Percentiles rank a stretch among this genome's conserved stretches.
phyloP scores from a whole-genome alignment of 495 filamentous ascomycete species.

The Podospora didyma region DNA sequence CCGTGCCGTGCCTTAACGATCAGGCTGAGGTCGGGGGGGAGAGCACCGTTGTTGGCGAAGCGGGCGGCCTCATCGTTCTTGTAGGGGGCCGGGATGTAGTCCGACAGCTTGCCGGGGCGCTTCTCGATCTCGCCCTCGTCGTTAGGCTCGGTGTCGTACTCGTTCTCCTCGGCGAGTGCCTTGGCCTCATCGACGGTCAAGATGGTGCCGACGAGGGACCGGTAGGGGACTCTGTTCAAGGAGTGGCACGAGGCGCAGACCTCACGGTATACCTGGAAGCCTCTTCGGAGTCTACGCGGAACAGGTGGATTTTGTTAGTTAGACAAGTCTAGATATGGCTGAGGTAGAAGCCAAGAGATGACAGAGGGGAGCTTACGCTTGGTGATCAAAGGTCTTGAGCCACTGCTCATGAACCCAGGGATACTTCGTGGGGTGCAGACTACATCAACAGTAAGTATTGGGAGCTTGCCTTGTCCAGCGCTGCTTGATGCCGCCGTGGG shows the following conservation, averaged over 20 bases:
- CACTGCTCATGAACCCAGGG: slow-evolving; percentile 92
- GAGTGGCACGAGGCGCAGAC: slow-evolving; percentile 98
- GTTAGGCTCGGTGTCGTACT: slow-evolving; percentile 98
- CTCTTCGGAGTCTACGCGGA: slow-evolving; percentile 77
- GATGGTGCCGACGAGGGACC: slow-evolving; percentile 81
- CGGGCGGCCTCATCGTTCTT: slow-evolving; percentile 98
- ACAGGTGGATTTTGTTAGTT: slow-evolving; percentile 14
- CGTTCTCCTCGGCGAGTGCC: slow-evolving; percentile 92
- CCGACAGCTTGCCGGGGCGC: slow-evolving; percentile 95
- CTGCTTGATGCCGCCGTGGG: slow-evolving; percentile 6
- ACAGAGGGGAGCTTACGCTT: slow-evolving; percentile 62
- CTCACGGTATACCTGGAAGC: slow-evolving; percentile 99
- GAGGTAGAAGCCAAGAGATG: neutral
- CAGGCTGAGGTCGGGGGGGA: slow-evolving; percentile 95
- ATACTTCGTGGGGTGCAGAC: slow-evolving; percentile 86
- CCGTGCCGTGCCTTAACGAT: slow-evolving; percentile 98
- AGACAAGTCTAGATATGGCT: neutral
- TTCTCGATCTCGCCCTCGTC: slow-evolving; percentile 97
- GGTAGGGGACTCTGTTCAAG: slow-evolving; percentile 88
- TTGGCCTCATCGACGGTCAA: slow-evolving; percentile 98
- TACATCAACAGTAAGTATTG: slow-evolving; percentile 40
- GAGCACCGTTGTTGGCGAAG: slow-evolving; percentile 95
- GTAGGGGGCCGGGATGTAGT: slow-evolving; percentile 94
- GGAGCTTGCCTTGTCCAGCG: slow-evolving; percentile 5
- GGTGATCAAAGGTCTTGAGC: slow-evolving; percentile 94